Evolutionary conservation across 768 basidiomycete species (phyloP), one percentile per base, ranked within the genome.

Genomic region (Leccinum truebloodii): DNA sequence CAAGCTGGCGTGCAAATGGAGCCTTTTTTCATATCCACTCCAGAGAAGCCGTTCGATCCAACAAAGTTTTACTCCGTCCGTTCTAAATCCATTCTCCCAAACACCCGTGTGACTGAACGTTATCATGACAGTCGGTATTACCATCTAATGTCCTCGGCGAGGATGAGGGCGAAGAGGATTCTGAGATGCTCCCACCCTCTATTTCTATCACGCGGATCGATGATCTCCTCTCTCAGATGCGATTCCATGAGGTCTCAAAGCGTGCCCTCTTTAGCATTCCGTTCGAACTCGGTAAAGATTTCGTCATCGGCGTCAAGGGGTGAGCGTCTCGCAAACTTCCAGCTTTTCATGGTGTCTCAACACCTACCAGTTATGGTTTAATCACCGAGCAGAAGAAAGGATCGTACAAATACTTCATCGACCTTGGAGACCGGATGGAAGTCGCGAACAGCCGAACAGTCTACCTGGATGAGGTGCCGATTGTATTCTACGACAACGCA

Each of bases 341-440:
- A 57, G 37, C 18, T 5, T 35, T 16, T 51, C 3, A 28, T 35
- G 24, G 52, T 56, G 22, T 16, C 55, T 67, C 59, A 62, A 61
- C 32, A 28, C 61, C 52, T 48, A 24, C 18, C 64, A 97, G 94
- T 52, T 99, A 96, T 73, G 88, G 92, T 9, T 75, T 96, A 49
- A 82, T 98, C 16, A 92, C 92, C 1, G 89, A 95, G 68, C 94
- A 95, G 75, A 90, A 83, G 72, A 95, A 89, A 73, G 90, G 92
- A 0, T 57, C 80, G 5, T 90, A 94, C 72, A 89, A 85, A 69
- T 92, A 94, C 68, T 95, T 97, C 61, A 83, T 86, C 37, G 92
- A 92, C 68, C 81, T 85, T 59, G 93, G 86, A 52, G 87, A 87
- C 69, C 79, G 80, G 61, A 89, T 87, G 88, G 90, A 89, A 65